phyloP scores from a whole-genome alignment of 1,139 yeast species.

The Debaryomyces robertsiae region DNA sequence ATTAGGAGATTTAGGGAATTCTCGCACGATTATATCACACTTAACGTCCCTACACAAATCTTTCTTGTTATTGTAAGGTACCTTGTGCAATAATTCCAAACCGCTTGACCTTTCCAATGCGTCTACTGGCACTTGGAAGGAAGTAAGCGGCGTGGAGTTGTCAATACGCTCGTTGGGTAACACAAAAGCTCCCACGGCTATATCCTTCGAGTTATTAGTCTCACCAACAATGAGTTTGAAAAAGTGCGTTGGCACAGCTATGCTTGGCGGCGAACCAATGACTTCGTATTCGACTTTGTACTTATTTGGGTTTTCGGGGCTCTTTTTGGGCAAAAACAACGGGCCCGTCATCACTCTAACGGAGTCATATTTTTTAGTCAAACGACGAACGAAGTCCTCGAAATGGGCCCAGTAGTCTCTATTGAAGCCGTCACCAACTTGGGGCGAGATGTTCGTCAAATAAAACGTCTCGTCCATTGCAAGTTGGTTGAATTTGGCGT shows the following conservation, averaged over 20 bases:
- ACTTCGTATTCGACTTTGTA: slow-evolving; percentile 85
- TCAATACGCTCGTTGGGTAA: slow-evolving; percentile 80
- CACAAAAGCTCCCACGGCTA: slow-evolving; percentile 90
- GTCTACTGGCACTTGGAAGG: slow-evolving; percentile 85
- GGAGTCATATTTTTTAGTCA: slow-evolving; percentile 65
- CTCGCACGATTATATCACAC: slow-evolving; percentile 83
- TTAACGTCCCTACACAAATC: slow-evolving; percentile 78
- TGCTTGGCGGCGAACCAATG: slow-evolving; percentile 93
- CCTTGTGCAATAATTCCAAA: slow-evolving; percentile 70
- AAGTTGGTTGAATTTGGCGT: slow-evolving; percentile 82
- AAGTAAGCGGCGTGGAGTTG: slow-evolving; percentile 67
- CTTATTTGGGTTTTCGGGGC: slow-evolving; percentile 63
- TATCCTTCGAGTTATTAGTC: slow-evolving; percentile 43
- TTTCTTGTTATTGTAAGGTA: slow-evolving; percentile 60
- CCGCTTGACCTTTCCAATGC: slow-evolving; percentile 90
- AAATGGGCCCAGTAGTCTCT: slow-evolving; percentile 97
- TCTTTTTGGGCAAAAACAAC: slow-evolving; percentile 76
- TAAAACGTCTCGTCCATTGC: slow-evolving; percentile 96
- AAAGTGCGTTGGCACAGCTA: slow-evolving; percentile 98
- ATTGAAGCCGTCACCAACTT: slow-evolving; percentile 96
- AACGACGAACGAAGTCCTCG: slow-evolving; percentile 82
- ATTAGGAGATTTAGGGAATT: slow-evolving; percentile 58
- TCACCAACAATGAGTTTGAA: slow-evolving; percentile 91
- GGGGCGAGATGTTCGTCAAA: slow-evolving; percentile 92
- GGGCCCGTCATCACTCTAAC: slow-evolving; percentile 95